phyloP scores from a whole-genome alignment of 2,329 filamentous ascomycete genomes.

The Ploettnerulaceae sp. region DNA sequence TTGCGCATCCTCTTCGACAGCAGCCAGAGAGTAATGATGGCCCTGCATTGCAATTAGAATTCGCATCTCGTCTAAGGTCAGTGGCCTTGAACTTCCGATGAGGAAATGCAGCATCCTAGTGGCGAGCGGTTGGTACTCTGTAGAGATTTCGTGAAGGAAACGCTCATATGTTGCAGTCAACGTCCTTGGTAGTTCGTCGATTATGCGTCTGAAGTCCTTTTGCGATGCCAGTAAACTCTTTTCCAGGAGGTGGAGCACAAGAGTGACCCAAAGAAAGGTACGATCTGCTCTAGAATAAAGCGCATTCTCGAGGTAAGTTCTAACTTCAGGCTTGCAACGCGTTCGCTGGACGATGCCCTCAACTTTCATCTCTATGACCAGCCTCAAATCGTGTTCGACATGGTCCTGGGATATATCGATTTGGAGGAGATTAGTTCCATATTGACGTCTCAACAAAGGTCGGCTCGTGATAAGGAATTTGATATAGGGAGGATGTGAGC shows the following conservation, averaged over 20 bases:
- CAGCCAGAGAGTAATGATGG: constrained; percentile 25
- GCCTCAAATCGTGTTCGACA: constrained; percentile 31
- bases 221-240: constrained; percentile 25
- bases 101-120: constrained; percentile 33
- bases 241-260: constrained; percentile 36
- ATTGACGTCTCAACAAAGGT: constrained; percentile 19
- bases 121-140: constrained; percentile 27
- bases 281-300: constrained; percentile 34
- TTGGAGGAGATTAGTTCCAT: constrained; percentile 20
- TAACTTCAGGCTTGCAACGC: constrained; percentile 26
- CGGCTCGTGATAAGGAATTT: constrained; percentile 34
- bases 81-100: constrained; percentile 33
- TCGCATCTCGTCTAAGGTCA: constrained; percentile 36
- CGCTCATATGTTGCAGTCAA: constrained; percentile 33
- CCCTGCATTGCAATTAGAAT: constrained; percentile 32
- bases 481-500: constrained; percentile 22
- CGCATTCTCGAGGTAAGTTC: constrained; percentile 29
- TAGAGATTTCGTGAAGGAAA: constrained; percentile 32
- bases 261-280: constrained; percentile 38
- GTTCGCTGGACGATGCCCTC: constrained; percentile 32
- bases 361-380: constrained; percentile 34
- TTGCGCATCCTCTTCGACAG: constrained; percentile 29
- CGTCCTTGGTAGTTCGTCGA: constrained; percentile 32
- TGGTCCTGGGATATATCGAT: constrained; percentile 25
- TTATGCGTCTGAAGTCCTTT: constrained; percentile 31